Evolutionary conservation across 2,329 filamentous ascomycete genomes (phyloP), one percentile per base, ranked within the genome.

Genomic region (Talaromyces albobiverticillius): DNA sequence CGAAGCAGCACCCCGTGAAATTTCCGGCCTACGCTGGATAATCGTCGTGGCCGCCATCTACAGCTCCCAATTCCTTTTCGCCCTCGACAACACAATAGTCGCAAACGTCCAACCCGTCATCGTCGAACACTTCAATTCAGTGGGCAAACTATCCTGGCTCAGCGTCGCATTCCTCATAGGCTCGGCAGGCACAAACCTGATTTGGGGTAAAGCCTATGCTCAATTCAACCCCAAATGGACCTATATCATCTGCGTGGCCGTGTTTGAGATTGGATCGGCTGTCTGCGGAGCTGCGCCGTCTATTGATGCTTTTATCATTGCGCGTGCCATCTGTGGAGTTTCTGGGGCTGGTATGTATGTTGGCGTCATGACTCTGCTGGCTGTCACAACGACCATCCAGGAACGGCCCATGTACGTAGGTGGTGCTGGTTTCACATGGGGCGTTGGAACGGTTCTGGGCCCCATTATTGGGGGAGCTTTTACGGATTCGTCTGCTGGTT

Each of bases 281-380:
- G 50, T 78, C 0, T 79, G 76, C 54, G 78, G 76, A 26, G 74
- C 65, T 0, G 74, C 77, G 0, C 73, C 71, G 0, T 71, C 57
- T 18, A 76, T 78, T 64, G 61, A 73, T 54, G 74, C 74, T 16
- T 58, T 82, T 13, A 82, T 82, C 51, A 54, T 70, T 8, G 72
- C 69, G 7, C 66, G 72, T 43, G 69, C 63, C 14, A 57, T 70
- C n/a, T 63, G 63, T 26, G 71, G 71, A 6, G 51, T 61, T 41
- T 64, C 69, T 13, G 65, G 71, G 1, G 56, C 56, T 2, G 69
- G 69, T 3, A 65, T 70, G 58, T 71, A 70, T 48, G 25, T 63
- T 11, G 66, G 65, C 13, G 57, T 62, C 14, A 58, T 73, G 56
- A 70, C 60, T 9, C 51, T 65, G 8, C 43, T 71, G 4, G 49